phyloP scores from a whole-genome alignment of 2,329 filamentous ascomycete species.

The Beauveria pseudobassiana region DNA sequence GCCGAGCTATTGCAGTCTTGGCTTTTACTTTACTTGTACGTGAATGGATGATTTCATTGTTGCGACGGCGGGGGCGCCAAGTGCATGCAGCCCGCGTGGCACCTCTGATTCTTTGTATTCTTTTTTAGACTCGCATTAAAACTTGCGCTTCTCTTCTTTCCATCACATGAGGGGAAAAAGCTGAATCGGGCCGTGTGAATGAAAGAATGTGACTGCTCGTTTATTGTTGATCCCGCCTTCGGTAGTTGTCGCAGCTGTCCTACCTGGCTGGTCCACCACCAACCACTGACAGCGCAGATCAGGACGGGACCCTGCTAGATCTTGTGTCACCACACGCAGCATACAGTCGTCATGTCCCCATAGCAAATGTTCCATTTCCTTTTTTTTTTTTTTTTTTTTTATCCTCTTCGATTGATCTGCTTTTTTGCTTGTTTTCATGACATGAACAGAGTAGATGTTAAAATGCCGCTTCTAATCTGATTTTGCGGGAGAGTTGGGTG shows the following conservation, averaged over 20 bases:
- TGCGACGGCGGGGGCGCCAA: background rate
- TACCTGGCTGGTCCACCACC: background rate
- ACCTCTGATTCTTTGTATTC: no score
- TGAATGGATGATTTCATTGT: background rate
- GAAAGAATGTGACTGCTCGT: background rate
- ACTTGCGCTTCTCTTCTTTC: no score
- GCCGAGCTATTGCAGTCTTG: no score
- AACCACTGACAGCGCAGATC: background rate
- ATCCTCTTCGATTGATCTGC: background rate
- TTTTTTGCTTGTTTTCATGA: background rate
- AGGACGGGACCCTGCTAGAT: background rate
- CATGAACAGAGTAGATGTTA: background rate
- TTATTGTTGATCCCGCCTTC: background rate
- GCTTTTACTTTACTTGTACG: no score
- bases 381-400: background rate
- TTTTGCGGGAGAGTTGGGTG: background rate
- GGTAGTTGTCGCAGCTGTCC: slow-evolving; percentile 4
- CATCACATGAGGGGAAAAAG: no score
- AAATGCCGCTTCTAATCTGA: slow-evolving; percentile 7
- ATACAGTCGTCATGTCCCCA: background rate
- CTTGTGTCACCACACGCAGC: background rate
- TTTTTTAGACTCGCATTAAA: no score
- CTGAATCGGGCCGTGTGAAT: no score
- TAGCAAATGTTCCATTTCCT: background rate
- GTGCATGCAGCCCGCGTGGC: background rate